Percentiles rank a stretch among this genome's conserved stretches.
These are phyloP conservation scores for Teratosphaeria epicoccoides DNA, from an alignment of 2,329 filamentous ascomycete species.

Conservation along the genomic window DNA sequence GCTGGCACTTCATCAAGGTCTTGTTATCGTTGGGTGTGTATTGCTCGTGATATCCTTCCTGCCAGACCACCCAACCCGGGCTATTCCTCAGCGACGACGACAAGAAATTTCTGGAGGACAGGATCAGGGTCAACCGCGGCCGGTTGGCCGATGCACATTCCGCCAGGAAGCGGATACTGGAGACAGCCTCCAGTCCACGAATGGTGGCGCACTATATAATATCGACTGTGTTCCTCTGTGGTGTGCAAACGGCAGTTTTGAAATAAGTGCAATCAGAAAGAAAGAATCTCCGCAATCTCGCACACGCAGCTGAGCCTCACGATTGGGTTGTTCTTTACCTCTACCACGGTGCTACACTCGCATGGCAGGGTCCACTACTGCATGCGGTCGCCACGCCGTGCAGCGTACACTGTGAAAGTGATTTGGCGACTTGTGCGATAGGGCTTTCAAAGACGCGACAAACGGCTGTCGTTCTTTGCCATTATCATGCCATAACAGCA, in stretches of 20 bases:
- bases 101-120: slow-evolving; percentile 18
- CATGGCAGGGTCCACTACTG: neutral
- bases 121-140: slow-evolving; percentile 24
- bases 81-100: slow-evolving; percentile 18
- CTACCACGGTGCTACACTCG: no score
- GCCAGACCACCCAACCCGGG: slow-evolving; percentile 21
- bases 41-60: slow-evolving; percentile 18
- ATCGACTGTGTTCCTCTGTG: neutral
- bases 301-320: neutral
- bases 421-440: neutral
- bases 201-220: slow-evolving; percentile 29
- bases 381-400: neutral
- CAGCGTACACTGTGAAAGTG: neutral
- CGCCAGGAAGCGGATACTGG: slow-evolving; percentile 26
- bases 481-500: neutral
- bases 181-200: slow-evolving; percentile 28
- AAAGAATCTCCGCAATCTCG: neutral
- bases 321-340: neutral
- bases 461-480: neutral
- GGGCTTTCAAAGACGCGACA: neutral
- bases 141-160: slow-evolving; percentile 30
- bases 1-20: slow-evolving; percentile 29
- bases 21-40: slow-evolving; percentile 17
- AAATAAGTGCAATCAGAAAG: no score
- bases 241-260: no score